Base-by-base conservation (phyloP, 2,329 filamentous ascomycete genomes). In the Fusarium nelsonii region DNA sequence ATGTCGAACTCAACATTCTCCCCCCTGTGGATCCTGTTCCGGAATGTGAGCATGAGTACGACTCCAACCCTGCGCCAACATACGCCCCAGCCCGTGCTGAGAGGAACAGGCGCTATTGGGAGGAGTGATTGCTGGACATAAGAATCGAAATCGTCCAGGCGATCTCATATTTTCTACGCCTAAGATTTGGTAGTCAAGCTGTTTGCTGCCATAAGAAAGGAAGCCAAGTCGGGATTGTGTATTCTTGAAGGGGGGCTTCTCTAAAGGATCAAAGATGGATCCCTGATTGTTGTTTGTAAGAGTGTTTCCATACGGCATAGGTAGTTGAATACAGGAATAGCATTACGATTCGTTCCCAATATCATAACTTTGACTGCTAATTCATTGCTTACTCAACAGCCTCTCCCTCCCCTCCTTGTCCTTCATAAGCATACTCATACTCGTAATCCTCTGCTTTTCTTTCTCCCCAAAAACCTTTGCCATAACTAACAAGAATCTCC, bases 401-500 rank as follows among this genome's bases (percentile, higher is more conserved):
- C 28, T 56, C 28, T 23, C 18, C 18, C 15, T 23, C 37, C 7
- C 28, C 41, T 11, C 30, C 49, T 18, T 37, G 40, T 8, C 33
- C 44, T 14, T 68, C 68, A 18, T 56, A 50, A 15, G 50, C 50
- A 26, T 34, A 56, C 10, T 50, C 32, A 26, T 28, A 34, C 6
- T 69, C 67, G 16, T 53, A 63, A 14, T 63, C 70, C 5, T 71
- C 70, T 3, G 6, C 40, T 46, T 41, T 73, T 70, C 78, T 83
- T 76, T 77, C 74, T 80, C 83, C 74, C 88, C 89, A 91, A 68
- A 91, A 91, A 1, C 89, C 89, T 75, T 88, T 91, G 8, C 88
- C 89, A 72, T 91, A 91, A 68, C 87, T 90, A 14, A 91, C 86
- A 52, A 90, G 74, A 54, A 91, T 86, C 81, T 91, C 89, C 63